Percentiles rank a stretch among this genome's conserved stretches.
Conservation (phyloP, 306 rosid species). For the Casuarina equisetifolia region DNA sequence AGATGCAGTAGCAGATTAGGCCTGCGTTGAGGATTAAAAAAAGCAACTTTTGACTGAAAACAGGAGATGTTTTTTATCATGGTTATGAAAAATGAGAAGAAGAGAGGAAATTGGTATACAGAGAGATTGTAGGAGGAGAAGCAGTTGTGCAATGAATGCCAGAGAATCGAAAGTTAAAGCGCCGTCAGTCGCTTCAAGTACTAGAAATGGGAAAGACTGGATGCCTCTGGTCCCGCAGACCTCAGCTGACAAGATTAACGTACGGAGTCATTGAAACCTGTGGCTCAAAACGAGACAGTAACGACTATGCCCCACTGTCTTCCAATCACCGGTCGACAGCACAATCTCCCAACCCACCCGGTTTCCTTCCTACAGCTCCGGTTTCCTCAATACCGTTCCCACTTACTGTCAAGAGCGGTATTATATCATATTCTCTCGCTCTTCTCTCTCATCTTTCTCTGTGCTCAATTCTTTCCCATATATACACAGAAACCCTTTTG, state of each 20-base stretch:
- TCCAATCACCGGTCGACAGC: slow-evolving; percentile 41
- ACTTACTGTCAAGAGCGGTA: neutral
- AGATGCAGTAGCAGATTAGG: too few relatives aligned
- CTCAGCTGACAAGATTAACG: slow-evolving; percentile 17
- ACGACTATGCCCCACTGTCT: neutral
- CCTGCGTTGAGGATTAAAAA: too few relatives aligned
- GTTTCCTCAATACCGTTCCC: neutral
- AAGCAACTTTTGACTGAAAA: neutral
- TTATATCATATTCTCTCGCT: neutral
- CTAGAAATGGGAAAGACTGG: neutral
- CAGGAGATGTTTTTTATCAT: too few relatives aligned
- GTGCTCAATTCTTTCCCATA: neutral
- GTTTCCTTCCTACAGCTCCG: neutral
- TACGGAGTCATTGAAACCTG: slow-evolving; percentile 33
- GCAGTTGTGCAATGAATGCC: neutral
- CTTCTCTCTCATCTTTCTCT: too few relatives aligned
- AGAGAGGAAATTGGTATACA: too few relatives aligned
- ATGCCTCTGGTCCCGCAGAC: slow-evolving; percentile 9
- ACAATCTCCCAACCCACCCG: slow-evolving; percentile 16
- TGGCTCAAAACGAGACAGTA: slow-evolving; percentile 29
- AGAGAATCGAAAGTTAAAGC: slow-evolving; percentile 6
- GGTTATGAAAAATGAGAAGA: too few relatives aligned
- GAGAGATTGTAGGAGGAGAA: neutral
- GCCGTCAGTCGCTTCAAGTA: slow-evolving; percentile 32
- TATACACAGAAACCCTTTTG: slow-evolving; percentile 12